Conservation (phyloP, 1,139 yeast species). For the Geotrichum klebahnii region DNA sequence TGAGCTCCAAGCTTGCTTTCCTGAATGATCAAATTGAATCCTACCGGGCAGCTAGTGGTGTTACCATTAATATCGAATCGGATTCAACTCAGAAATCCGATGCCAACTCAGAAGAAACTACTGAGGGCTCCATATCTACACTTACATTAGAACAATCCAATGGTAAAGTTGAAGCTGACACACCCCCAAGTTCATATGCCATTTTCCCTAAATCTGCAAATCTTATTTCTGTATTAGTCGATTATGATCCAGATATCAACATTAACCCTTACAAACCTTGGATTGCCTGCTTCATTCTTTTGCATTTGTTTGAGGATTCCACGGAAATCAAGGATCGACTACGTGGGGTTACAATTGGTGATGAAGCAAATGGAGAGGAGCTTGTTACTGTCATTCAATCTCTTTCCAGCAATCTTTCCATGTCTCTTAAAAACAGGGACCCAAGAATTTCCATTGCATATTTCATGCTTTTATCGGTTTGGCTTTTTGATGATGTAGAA, state of each 20-base stretch:
- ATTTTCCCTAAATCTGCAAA: constrained; percentile 40
- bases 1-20: constrained; percentile 56
- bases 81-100: not conserved
- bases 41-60: constrained; percentile 34
- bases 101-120: constrained; percentile 13
- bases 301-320: constrained; percentile 58
- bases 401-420: constrained; percentile 66
- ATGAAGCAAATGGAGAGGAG: constrained; percentile 64
- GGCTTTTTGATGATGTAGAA: constrained; percentile 73
- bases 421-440: constrained; percentile 61
- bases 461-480: constrained; percentile 64
- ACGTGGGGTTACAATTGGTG: constrained; percentile 58
- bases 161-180: not conserved
- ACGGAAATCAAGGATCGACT: constrained; percentile 51
- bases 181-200: constrained; percentile 17
- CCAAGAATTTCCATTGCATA: constrained; percentile 78
- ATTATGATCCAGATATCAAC: constrained; percentile 69
- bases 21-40: constrained; percentile 59
- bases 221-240: constrained; percentile 64
- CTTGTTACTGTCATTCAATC: constrained; percentile 73
- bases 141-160: constrained; percentile 8
- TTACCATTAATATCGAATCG: constrained; percentile 15
- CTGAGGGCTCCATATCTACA: constrained; percentile 15
- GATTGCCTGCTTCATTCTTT: constrained; percentile 71
- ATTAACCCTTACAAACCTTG: constrained; percentile 83